Evolutionary conservation across 306 rosid species (phyloP).

Genomic region (Prunus armeniaca): DNA sequence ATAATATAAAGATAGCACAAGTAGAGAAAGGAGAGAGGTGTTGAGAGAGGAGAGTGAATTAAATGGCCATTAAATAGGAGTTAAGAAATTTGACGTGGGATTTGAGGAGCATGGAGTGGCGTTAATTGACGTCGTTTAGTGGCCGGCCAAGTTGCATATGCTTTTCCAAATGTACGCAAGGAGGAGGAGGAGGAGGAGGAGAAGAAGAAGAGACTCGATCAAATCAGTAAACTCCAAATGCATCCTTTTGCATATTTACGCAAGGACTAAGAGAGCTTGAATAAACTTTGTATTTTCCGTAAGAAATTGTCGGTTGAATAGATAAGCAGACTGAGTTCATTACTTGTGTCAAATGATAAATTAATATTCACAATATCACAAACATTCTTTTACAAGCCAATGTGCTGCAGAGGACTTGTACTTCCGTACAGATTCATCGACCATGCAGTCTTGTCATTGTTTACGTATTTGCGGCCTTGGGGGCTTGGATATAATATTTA

Average conservation of each 20-base stretch:
- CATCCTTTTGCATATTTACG: conserved; percentile 1
- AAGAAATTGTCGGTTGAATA: neutral
- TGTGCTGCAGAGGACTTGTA: neutral
- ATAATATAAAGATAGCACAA: neutral
- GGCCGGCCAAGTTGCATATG: conserved; percentile 24
- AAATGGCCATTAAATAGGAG: neutral
- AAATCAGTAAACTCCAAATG: neutral
- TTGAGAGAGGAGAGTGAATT: neutral
- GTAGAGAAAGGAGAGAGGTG: neutral
- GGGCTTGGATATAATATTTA: neutral
- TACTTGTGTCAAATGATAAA: neutral
- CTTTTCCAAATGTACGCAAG: conserved; percentile 21
- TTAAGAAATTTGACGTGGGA: neutral
- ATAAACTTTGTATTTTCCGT: neutral
- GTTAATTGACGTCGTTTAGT: neutral
- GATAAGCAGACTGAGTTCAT: neutral
- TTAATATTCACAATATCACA: neutral
- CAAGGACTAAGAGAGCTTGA: neutral
- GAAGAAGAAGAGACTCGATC: no score
- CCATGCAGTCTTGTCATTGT: neutral
- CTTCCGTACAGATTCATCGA: neutral
- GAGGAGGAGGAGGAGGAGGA: neutral
- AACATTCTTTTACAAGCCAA: conserved; percentile 2
- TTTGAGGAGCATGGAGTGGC: neutral
- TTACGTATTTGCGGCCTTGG: neutral